phyloP scores from a whole-genome alignment of 352 stramenopile genomes.

The Blastocystis sp. region DNA sequence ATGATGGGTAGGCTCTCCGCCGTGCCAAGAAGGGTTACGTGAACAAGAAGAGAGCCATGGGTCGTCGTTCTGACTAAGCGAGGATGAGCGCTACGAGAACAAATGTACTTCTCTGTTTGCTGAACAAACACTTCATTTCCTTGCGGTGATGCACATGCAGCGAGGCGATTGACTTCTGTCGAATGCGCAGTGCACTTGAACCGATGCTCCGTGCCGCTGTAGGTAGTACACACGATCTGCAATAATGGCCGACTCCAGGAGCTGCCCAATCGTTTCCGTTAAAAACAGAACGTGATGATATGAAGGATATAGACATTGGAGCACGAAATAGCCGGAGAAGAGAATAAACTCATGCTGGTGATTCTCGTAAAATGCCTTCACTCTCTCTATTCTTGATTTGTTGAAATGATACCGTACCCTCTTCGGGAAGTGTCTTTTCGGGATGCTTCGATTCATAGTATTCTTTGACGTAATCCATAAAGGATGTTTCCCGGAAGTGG shows the following conservation, averaged over 20 bases:
- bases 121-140: not conserved
- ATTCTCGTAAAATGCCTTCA: not conserved
- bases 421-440: not conserved
- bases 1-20: constrained; percentile 6
- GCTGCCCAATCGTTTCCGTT: not conserved
- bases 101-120: not conserved
- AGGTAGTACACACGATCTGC: constrained; percentile 54
- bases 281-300: not conserved
- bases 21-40: constrained; percentile 15
- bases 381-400: not conserved
- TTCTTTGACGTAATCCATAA: constrained; percentile 4
- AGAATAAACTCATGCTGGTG: not conserved
- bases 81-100: constrained; percentile 16
- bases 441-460: constrained; percentile 23
- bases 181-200: constrained; percentile 30
- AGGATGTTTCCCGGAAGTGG: constrained; percentile 7
- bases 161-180: constrained; percentile 38
- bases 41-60: not conserved
- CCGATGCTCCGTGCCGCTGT: constrained; percentile 14
- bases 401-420: not conserved
- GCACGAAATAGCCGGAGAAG: constrained; percentile 20
- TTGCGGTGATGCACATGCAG: constrained; percentile 44
- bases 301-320: constrained; percentile 58
- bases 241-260: constrained; percentile 47
- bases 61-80: not conserved